These are phyloP conservation scores for Camelina hispida DNA, from an alignment of 345 rosid genomes.

Conservation along the genomic window DNA sequence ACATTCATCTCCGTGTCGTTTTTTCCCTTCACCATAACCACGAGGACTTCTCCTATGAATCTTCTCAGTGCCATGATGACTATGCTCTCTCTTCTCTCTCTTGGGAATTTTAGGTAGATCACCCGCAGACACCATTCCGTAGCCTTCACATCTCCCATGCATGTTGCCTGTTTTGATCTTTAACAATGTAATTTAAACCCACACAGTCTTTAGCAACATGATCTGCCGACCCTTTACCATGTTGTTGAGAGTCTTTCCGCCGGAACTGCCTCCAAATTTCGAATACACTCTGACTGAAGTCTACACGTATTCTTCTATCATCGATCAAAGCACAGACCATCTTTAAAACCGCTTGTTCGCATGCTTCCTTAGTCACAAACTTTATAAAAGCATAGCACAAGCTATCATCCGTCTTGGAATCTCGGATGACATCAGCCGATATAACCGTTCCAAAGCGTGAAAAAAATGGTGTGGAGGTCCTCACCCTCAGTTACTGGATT, in stretches of 20 bases:
- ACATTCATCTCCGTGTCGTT: too few relatives aligned
- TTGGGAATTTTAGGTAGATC: too few relatives aligned
- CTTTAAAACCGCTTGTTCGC: constrained; percentile 83
- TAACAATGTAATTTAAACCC: too few relatives aligned
- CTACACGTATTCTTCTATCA: constrained; percentile 91
- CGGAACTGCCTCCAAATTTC: constrained; percentile 66
- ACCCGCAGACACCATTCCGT: too few relatives aligned
- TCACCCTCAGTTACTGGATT: constrained; percentile 97
- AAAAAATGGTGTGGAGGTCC: constrained; percentile 81
- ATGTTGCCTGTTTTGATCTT: too few relatives aligned
- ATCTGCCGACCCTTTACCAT: too few relatives aligned
- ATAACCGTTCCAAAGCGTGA: constrained; percentile 87
- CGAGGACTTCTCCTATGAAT: too few relatives aligned
- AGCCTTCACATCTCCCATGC: too few relatives aligned
- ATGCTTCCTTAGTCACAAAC: constrained; percentile 72
- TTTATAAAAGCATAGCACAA: constrained; percentile 79
- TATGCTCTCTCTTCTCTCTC: too few relatives aligned
- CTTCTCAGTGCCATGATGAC: too few relatives aligned
- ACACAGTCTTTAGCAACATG: too few relatives aligned
- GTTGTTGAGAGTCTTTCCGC: constrained; percentile 43
- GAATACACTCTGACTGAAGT: constrained; percentile 93
- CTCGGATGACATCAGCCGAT: constrained; percentile 81
- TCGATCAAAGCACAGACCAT: constrained; percentile 93
- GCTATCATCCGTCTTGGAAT: constrained; percentile 65
- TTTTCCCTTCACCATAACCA: too few relatives aligned